phyloP scores from a whole-genome alignment of 129 eudicot genomes.

The Gnaphalium uliginosum region DNA sequence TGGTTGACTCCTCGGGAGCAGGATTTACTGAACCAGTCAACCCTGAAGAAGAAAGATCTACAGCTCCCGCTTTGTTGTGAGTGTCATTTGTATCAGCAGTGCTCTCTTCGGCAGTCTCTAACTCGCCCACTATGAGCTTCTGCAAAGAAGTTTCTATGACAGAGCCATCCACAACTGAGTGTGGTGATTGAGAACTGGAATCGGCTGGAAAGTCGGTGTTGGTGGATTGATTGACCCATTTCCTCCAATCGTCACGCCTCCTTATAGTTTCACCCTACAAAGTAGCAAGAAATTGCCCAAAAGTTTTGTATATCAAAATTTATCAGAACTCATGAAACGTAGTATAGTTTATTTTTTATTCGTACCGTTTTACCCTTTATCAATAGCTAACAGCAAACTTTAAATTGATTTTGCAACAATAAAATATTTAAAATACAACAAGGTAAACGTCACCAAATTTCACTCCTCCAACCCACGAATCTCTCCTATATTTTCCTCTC shows the following conservation, averaged over 20 bases:
- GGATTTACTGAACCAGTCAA: background rate
- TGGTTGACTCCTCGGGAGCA: background rate
- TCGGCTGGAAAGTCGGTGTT: background rate
- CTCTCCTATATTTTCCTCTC: background rate
- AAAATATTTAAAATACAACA: too few relatives aligned
- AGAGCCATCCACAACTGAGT: background rate
- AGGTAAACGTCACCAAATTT: background rate
- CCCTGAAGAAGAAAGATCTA: background rate
- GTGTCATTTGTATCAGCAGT: background rate
- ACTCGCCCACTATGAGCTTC: background rate
- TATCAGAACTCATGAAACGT: background rate
- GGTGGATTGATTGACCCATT: background rate
- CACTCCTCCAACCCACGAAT: background rate
- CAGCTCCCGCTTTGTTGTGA: background rate
- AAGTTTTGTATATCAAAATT: background rate
- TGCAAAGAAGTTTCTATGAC: slow-evolving; percentile 7
- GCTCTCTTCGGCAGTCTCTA: background rate
- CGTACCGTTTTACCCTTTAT: too few relatives aligned
- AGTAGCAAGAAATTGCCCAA: background rate
- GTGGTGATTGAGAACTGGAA: background rate
- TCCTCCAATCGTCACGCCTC: slow-evolving; percentile 1
- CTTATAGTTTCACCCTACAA: slow-evolving; percentile 3
- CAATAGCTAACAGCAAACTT: too few relatives aligned
- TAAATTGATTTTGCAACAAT: background rate
- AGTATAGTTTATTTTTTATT: too few relatives aligned